phyloP scores from a whole-genome alignment of 2,329 filamentous ascomycete species.

The Ophiocordyceps australis region DNA sequence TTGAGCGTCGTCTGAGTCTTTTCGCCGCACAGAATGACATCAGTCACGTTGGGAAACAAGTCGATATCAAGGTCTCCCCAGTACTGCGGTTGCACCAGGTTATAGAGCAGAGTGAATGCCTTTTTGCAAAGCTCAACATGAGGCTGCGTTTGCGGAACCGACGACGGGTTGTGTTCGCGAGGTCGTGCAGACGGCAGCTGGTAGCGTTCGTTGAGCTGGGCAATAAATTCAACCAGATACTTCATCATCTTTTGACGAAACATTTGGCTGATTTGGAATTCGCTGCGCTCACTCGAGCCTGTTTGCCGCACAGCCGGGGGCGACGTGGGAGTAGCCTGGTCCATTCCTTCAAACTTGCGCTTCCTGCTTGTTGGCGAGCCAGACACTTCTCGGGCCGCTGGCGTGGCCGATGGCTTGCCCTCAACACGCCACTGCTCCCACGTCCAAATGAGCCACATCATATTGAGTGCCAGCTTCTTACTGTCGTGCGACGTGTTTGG shows the following conservation, averaged over 20 bases:
- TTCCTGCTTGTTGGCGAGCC: conserved; percentile 61
- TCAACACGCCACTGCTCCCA: conserved; percentile 80
- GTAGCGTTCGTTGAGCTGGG: conserved; percentile 72
- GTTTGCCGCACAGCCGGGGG: conserved; percentile 26
- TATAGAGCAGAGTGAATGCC: conserved; percentile 63
- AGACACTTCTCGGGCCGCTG: conserved; percentile 22
- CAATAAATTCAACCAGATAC: conserved; percentile 91
- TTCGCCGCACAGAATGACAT: conserved; percentile 68
- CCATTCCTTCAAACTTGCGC: conserved; percentile 58
- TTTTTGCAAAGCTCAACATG: conserved; percentile 72
- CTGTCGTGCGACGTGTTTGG: conserved; percentile 78
- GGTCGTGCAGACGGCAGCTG: conserved; percentile 54
- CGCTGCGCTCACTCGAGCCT: conserved; percentile 30
- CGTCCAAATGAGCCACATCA: conserved; percentile 79
- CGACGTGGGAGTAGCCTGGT: conserved; percentile 30
- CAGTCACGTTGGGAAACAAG: conserved; percentile 76
- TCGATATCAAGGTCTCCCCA: conserved; percentile 91
- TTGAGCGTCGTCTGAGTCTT: conserved; percentile 45
- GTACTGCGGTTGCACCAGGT: conserved; percentile 69
- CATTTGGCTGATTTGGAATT: conserved; percentile 48
- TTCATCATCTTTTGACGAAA: conserved; percentile 73
- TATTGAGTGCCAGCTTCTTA: conserved; percentile 75
- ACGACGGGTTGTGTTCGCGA: conserved; percentile 28
- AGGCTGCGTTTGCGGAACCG: conserved; percentile 29
- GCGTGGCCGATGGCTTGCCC: conserved; percentile 21